Conservation (phyloP, 495 filamentous ascomycete species). For the Lasiosphaeria ovina region DNA sequence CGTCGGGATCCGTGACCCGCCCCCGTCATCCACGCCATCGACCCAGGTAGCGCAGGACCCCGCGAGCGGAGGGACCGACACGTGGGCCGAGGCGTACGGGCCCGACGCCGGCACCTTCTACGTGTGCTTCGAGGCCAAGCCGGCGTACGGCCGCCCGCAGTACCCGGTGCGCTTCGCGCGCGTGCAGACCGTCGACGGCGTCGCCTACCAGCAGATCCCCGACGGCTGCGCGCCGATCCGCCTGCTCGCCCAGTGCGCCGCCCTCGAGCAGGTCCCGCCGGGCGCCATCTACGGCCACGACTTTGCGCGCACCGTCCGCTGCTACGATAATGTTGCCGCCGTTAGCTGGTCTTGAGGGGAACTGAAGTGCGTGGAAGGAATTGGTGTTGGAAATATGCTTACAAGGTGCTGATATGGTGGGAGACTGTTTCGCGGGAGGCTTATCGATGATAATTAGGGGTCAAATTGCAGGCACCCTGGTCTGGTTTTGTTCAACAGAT, state of each 20-base stretch:
- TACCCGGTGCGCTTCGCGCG: constrained; percentile 20
- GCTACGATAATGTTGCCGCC: constrained; percentile 11
- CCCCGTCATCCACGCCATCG: too few species aligned
- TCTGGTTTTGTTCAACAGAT: too few species aligned
- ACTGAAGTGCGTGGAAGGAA: too few species aligned
- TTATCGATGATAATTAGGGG: too few species aligned
- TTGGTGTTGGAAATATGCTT: too few species aligned
- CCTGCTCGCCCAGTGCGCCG: constrained; percentile 21
- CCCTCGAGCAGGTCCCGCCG: constrained; percentile 6
- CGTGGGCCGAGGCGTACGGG: constrained; percentile 9
- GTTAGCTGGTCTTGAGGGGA: not conserved
- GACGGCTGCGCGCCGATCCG: constrained; percentile 16
- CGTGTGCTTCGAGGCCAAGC: constrained; percentile 36
- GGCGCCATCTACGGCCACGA: constrained; percentile 16
- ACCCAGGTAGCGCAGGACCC: not conserved
- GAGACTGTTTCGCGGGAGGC: too few species aligned
- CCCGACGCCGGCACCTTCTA: constrained; percentile 41
- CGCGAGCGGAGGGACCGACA: not conserved
- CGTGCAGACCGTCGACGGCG: constrained; percentile 2
- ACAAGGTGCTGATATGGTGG: too few species aligned
- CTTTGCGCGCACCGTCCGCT: constrained; percentile 15
- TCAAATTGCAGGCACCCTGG: too few species aligned
- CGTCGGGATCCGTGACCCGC: not conserved
- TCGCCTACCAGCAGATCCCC: constrained; percentile 15
- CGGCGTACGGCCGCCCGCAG: constrained; percentile 24